Base-by-base conservation (phyloP, 2,329 filamentous ascomycete genomes). In the Rhynchosporium agropyri region DNA sequence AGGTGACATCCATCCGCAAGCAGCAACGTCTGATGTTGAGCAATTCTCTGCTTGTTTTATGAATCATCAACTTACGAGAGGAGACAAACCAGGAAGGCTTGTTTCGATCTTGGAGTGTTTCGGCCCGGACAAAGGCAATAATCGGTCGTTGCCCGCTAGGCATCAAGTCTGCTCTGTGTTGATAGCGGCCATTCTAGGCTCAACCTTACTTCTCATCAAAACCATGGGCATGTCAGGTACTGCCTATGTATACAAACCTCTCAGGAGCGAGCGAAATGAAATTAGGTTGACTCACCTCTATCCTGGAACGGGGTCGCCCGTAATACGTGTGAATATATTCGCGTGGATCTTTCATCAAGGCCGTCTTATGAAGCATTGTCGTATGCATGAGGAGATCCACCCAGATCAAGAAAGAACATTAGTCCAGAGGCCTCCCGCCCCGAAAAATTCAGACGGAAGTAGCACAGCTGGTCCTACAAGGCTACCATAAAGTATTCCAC, bases 341-440 rank as follows among this genome's bases (percentile, higher is more conserved):
- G 15, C 7, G 45, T 48, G 3, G 45, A 28, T 28, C 4, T 15
- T 28, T 48, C 45, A 3, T 26, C 10, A n/a, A 54, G 54, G 29
- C 36, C 51, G 29, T 60, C 51, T 36, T 61, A 55, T 46, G 48
- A 61, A 48, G 49, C 49, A 28, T 26, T 61, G 26, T 61, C 59
- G 3, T 56, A 61, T 38, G 50, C 26, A 3, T 55, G 59, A 50
- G 59, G 59, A 26, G 45, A 48, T 8, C 45, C 45, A 48, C 5
- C 45, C 40, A 15, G 29, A 15, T 33, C 59, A 13, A 40, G 46
- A 20, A 42, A 9, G 20, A 43, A 15, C 12, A n/a, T n/a, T 7
- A 20, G 42, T 43, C 42, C 42, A n/a, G 10, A n/a, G 42, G 13
- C 42, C 4, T n/a, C 20, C 42, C 20, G 13, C 9, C 20, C 20